phyloP scores from a whole-genome alignment of 768 basidiomycete species.

The Tricholoma matsutake region DNA sequence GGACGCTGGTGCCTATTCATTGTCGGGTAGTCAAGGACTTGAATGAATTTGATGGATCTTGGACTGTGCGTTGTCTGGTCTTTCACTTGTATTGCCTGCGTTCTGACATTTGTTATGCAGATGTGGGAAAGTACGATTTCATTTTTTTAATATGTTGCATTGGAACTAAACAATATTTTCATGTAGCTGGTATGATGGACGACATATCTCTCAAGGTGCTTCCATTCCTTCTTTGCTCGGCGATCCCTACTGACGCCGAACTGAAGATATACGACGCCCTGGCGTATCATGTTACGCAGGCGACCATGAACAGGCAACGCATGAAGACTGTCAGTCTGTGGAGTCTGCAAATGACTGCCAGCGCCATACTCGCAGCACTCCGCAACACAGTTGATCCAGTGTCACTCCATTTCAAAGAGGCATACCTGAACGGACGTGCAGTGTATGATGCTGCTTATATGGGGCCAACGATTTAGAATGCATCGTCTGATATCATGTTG shows the following conservation, averaged over 20 bases:
- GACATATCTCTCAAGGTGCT: constrained; percentile 80
- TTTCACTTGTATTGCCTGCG: constrained; percentile 8
- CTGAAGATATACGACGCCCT: constrained; percentile 85
- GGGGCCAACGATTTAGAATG: constrained; percentile 7
- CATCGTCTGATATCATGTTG: background rate
- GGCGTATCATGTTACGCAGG: constrained; percentile 91
- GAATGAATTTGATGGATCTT: constrained; percentile 90
- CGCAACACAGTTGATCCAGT: constrained; percentile 74
- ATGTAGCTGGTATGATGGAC: constrained; percentile 86
- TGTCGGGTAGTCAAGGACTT: constrained; percentile 84
- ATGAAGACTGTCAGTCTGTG: constrained; percentile 90
- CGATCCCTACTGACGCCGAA: constrained; percentile 2
- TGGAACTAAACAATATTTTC: constrained; percentile 15
- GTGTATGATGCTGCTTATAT: constrained; percentile 14
- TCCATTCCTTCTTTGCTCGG: constrained; percentile 9
- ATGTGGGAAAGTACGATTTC: constrained; percentile 84
- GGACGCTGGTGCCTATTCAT: constrained; percentile 91
- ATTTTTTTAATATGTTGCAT: background rate
- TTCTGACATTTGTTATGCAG: constrained; percentile 35
- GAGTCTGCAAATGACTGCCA: constrained; percentile 93
- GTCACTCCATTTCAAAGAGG: constrained; percentile 43
- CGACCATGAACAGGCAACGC: constrained; percentile 79
- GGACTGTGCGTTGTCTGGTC: constrained; percentile 67
- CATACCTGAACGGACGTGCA: constrained; percentile 35
- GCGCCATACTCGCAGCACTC: constrained; percentile 77